Evolutionary conservation across 2,329 filamentous ascomycete species (phyloP).

Genomic region (Diaporthe sp.): DNA sequence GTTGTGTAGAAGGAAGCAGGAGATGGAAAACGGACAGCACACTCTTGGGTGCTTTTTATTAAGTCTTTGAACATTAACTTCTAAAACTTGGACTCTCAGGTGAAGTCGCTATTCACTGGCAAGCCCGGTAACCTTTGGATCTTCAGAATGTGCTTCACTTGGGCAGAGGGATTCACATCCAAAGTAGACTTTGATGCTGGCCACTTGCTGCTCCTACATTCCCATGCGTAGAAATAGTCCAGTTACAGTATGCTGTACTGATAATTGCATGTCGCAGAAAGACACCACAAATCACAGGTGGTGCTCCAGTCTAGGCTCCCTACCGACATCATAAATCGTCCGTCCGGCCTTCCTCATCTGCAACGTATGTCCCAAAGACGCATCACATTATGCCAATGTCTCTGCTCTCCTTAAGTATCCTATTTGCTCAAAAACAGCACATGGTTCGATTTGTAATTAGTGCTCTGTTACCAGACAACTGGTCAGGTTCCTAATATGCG

Average conservation of each 20-base stretch:
- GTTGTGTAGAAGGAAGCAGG: neutral
- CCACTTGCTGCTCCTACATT: fast-evolving
- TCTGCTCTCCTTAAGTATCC: neutral
- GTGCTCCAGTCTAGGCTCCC: neutral
- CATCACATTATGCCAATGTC: neutral
- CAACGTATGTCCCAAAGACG: neutral
- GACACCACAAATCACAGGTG: neutral
- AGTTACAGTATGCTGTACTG: neutral
- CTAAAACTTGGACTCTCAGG: neutral
- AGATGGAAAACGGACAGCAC: neutral
- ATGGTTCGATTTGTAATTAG: neutral
- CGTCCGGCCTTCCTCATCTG: neutral
- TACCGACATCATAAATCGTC: neutral
- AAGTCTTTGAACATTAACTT: neutral
- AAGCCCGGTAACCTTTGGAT: neutral
- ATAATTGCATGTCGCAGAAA: neutral
- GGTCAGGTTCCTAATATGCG: no score
- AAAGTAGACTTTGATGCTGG: neutral
- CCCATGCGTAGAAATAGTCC: neutral
- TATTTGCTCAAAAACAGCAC: neutral
- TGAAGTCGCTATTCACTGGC: neutral
- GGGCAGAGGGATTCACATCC: neutral
- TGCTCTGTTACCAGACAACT: no score
- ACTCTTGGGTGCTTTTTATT: neutral
- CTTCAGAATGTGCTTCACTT: no score